phyloP scores from a whole-genome alignment of 2,329 filamentous ascomycete genomes.

The Paracamarosporium sp. region DNA sequence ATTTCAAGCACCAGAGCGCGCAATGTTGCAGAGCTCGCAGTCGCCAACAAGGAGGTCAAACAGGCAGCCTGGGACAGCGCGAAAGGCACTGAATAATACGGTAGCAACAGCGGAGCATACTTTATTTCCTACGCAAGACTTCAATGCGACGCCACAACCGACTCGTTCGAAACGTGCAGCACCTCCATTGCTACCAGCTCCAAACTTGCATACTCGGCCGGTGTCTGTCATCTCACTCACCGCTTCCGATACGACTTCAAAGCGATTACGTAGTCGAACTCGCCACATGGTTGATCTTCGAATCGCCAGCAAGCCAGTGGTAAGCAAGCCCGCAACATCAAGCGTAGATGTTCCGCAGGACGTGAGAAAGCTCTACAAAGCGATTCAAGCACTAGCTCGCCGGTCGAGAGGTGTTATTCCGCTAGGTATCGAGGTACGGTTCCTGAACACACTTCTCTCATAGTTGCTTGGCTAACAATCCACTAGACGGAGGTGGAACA shows the following conservation, averaged over 20 bases:
- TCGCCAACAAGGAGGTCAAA: slow-evolving; percentile 23
- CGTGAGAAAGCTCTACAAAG: slow-evolving; percentile 21
- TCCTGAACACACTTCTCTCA: slow-evolving; percentile 13
- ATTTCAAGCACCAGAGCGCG: slow-evolving; percentile 12
- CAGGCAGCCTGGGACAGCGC: slow-evolving; percentile 9
- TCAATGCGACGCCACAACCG: slow-evolving; percentile 10
- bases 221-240: slow-evolving; percentile 16
- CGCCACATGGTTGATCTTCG: slow-evolving; percentile 23
- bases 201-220: slow-evolving; percentile 15
- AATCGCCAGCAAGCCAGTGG: slow-evolving; percentile 21
- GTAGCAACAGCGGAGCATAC: slow-evolving; percentile 11
- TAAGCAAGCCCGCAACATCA: slow-evolving; percentile 15
- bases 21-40: slow-evolving; percentile 17
- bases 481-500: no score
- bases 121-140: slow-evolving; percentile 10
- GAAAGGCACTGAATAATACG: slow-evolving; percentile 15
- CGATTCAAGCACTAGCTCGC: slow-evolving; percentile 20
- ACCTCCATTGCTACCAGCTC: slow-evolving; percentile 12
- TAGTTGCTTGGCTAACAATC: no score
- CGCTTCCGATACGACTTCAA: slow-evolving; percentile 20
- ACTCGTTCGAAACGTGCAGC: slow-evolving; percentile 16
- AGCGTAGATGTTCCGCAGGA: slow-evolving; percentile 22
- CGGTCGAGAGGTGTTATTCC: slow-evolving; percentile 22
- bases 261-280: slow-evolving; percentile 22
- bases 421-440: slow-evolving; percentile 23